Evolutionary conservation across 2,329 filamentous ascomycete genomes (phyloP).

Genomic region (Trichoderma aggressivum): DNA sequence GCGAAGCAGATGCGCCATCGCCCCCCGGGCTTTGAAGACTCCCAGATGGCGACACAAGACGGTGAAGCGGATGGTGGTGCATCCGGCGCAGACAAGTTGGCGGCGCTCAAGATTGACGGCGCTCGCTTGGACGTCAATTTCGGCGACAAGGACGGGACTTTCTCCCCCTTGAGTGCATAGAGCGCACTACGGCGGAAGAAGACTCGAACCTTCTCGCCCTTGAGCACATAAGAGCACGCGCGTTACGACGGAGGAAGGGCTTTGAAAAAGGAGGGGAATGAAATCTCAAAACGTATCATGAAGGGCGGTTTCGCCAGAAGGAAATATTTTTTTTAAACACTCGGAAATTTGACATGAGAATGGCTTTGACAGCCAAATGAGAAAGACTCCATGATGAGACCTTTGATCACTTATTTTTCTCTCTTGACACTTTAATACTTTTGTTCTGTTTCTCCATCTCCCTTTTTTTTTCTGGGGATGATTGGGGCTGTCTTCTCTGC

Average conservation of each 20-base stretch:
- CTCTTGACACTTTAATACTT: neutral
- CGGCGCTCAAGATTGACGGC: constrained; percentile 34
- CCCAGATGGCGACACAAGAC: constrained; percentile 43
- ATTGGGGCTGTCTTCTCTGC: neutral
- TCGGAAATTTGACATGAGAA: neutral
- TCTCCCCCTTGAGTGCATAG: constrained; percentile 33
- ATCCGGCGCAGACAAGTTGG: constrained; percentile 41
- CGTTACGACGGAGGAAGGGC: constrained; percentile 19
- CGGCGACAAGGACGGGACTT: constrained; percentile 26
- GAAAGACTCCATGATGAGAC: constrained; percentile 2
- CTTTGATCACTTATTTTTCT: neutral
- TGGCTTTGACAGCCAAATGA: neutral
- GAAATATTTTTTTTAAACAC: neutral
- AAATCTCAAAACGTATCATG: constrained; percentile 8
- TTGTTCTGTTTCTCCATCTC: neutral
- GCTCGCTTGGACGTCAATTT: constrained; percentile 29
- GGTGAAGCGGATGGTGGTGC: constrained; percentile 43
- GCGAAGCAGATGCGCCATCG: constrained; percentile 84
- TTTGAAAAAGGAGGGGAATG: constrained; percentile 4
- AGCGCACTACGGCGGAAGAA: constrained; percentile 23
- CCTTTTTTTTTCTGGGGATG: neutral
- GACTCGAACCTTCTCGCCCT: constrained; percentile 22
- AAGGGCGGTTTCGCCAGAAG: neutral
- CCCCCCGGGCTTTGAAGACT: constrained; percentile 81
- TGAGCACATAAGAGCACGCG: constrained; percentile 32